phyloP scores from a whole-genome alignment of 2,329 filamentous ascomycete genomes.

The Calonectria pseudoreteaudii region DNA sequence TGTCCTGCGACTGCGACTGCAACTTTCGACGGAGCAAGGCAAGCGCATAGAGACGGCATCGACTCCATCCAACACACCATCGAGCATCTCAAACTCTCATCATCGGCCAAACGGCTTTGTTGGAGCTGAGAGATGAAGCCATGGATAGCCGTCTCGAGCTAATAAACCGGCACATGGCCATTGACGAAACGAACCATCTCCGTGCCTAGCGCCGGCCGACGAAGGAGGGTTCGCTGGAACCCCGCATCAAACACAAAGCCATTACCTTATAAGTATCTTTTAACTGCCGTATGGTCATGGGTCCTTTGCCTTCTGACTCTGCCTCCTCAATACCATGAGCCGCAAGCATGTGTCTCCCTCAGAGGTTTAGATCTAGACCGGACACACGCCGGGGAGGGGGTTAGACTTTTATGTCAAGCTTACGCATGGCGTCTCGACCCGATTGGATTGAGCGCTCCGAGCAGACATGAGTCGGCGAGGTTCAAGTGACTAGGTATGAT shows the following conservation, averaged over 20 bases:
- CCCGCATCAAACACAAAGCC: neutral
- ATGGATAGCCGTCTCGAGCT: neutral
- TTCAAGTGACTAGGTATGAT: neutral
- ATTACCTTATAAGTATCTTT: constrained; percentile 21
- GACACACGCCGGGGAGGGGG: neutral
- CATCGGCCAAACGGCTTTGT: neutral
- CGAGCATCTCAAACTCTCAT: neutral
- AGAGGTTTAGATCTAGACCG: neutral
- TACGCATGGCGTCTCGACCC: neutral
- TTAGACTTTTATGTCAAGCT: neutral
- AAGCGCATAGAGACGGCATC: neutral
- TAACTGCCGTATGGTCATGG: neutral
- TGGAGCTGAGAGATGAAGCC: neutral
- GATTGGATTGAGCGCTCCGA: neutral
- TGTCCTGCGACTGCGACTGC: no score
- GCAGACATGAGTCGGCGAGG: neutral
- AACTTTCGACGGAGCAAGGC: neutral
- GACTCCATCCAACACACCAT: neutral
- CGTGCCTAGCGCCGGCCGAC: neutral
- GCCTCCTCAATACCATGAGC: neutral
- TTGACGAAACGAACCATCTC: neutral
- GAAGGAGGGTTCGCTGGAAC: neutral
- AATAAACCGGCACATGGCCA: constrained; percentile 7
- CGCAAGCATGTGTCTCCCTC: neutral
- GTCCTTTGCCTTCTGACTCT: constrained; percentile 2